Evolutionary conservation across 2,329 filamentous ascomycete species (phyloP), one percentile per base, ranked within the genome.

Genomic region (Fusarium liriodendri): DNA sequence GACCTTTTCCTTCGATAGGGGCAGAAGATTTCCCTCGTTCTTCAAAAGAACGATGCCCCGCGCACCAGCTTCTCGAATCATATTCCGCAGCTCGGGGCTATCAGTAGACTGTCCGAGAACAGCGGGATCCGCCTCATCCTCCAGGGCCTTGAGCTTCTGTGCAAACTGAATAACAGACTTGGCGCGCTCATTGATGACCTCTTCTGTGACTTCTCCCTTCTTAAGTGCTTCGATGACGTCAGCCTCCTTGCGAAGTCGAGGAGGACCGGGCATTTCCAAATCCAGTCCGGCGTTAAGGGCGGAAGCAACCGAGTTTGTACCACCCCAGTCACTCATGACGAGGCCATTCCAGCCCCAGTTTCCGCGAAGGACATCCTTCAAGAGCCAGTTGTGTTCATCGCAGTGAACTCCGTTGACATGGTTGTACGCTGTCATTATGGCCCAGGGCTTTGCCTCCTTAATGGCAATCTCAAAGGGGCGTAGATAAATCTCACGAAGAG

Each of bases 21-120:
- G 91, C 2, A 93, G 83, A 3, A 89, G 80, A 13, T 82, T 80
- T 33, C 85, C 84, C 22, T 90, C 84, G 67, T 93, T 93, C 81
- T 92, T 92, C 42, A 93, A 82, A 13, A 93, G 85, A 1, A 92
- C 90, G 13, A 92, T 88, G 0, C 89, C 89, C 66, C 90, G 87
- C 1, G 76, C 75, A 5, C 75, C 77, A 3, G 75, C 71, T 5
- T 78, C 73, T 2, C 78, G 74, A 20, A 80, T 79, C 58, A 80
- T 70, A 0, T 33, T 69, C 5, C 74, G 52, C 5, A 73, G 55
- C 50, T 83, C 80, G 3, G 78, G 77, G 8, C 70, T 78, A 52
- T 76, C 70, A 0, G 67, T 72, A 2, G 54, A 55, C 13, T 67
- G 40, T 14, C 64, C 71, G 2, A 68, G 60, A 0, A 29, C 25